Evolutionary conservation across 2,329 filamentous ascomycete species (phyloP).

Genomic region (Daldinia eschscholtzii): DNA sequence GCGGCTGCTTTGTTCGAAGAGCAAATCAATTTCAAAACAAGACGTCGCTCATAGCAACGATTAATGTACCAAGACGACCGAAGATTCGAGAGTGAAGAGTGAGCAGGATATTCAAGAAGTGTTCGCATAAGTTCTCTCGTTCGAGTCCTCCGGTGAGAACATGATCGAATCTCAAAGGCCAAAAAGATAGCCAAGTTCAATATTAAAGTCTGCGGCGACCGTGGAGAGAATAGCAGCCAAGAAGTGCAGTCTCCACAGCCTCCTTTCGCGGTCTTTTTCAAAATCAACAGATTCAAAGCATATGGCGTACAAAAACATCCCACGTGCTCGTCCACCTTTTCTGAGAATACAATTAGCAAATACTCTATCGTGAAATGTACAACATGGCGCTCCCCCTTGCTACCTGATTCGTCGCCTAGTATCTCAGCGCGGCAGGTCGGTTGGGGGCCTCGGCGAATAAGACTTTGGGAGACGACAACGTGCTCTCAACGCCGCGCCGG

Average conservation of each 20-base stretch:
- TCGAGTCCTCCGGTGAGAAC: not conserved
- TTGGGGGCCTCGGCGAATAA: conserved; percentile 28
- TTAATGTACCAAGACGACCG: not conserved
- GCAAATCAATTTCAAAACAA: not conserved
- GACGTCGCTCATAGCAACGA: not conserved
- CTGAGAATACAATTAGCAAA: conserved; percentile 6
- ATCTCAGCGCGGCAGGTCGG: conserved; percentile 10
- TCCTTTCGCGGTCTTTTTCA: no score
- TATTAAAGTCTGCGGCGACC: not conserved
- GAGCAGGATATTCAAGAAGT: not conserved
- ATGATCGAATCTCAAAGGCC: not conserved
- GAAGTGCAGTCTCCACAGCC: not conserved
- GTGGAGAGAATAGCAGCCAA: not conserved
- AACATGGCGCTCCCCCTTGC: not conserved
- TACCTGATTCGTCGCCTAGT: conserved; percentile 21
- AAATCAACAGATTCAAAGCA: no score
- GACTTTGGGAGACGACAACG: conserved; percentile 28
- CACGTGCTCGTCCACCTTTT: conserved; percentile 22
- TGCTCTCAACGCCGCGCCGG: conserved; percentile 23
- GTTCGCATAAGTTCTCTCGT: not conserved
- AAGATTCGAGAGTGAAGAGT: not conserved
- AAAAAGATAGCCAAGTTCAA: not conserved
- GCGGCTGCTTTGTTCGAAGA: not conserved
- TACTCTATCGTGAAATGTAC: not conserved
- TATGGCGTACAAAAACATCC: conserved; percentile 1